phyloP scores from a whole-genome alignment of 129 eudicot genomes.

The Rutidosis leptorrhynchoides region DNA sequence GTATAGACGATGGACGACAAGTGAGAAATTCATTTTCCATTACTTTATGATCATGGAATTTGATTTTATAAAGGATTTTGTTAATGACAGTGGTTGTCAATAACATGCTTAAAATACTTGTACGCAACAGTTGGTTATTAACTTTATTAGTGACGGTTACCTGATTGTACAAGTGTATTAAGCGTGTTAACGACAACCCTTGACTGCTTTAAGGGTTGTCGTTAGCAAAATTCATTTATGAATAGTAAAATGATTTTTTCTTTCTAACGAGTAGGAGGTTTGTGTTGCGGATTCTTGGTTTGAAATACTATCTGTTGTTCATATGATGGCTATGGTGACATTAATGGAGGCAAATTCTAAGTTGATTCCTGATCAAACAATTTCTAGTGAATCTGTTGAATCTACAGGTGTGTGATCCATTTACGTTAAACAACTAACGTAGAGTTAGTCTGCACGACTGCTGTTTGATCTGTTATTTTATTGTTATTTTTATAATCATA shows the following conservation, averaged over 20 bases:
- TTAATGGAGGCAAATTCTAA: constrained; percentile 62
- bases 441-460: not conserved
- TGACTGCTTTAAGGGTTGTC: too few relatives aligned
- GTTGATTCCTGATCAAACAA: constrained; percentile 45
- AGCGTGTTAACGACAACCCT: too few relatives aligned
- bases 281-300: constrained; percentile 71
- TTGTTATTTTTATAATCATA: constrained; percentile 21
- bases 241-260: constrained; percentile 13
- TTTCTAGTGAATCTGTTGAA: constrained; percentile 47
- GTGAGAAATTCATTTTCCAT: constrained; percentile 38
- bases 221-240: too few relatives aligned
- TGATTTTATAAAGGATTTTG: not conserved
- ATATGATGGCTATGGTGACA: constrained; percentile 81
- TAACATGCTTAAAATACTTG: too few relatives aligned
- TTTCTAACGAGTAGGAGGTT: constrained; percentile 57
- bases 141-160: too few relatives aligned
- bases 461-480: not conserved
- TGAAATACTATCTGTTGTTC: constrained; percentile 72
- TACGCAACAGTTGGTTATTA: too few relatives aligned
- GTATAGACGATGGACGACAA: constrained; percentile 54
- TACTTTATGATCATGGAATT: not conserved
- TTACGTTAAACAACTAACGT: not conserved
- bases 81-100: too few relatives aligned
- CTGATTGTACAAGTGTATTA: too few relatives aligned
- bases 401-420: constrained; percentile 46